A percentile compares a stretch with the other conserved stretches of the same genome.
phyloP scores from a whole-genome alignment of 768 basidiomycete species.

The Phaeolepiota aurea region DNA sequence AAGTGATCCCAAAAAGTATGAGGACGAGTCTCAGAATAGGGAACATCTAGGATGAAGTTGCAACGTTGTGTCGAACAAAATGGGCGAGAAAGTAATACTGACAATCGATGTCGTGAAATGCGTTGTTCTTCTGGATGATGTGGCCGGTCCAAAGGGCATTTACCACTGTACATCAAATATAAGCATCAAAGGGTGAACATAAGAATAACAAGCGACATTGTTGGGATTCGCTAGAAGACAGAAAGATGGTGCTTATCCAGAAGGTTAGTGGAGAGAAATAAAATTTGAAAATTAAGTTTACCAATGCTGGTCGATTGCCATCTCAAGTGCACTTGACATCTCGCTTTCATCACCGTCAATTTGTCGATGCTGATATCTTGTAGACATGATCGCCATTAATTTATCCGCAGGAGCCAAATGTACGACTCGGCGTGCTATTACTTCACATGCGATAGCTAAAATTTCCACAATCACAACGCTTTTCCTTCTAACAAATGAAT shows the following conservation, averaged over 20 bases:
- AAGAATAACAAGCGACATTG: slow-evolving; percentile 62
- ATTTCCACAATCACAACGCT: background rate
- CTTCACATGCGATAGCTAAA: slow-evolving; percentile 75
- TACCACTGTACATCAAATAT: slow-evolving; percentile 73
- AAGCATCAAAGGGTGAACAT: slow-evolving; percentile 77
- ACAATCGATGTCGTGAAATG: slow-evolving; percentile 75
- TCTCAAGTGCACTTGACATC: slow-evolving; percentile 71
- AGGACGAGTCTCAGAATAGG: slow-evolving; percentile 48
- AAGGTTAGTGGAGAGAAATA: no score
- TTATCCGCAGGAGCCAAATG: slow-evolving; percentile 60
- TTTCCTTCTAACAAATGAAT: slow-evolving; percentile 1
- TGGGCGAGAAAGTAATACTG: slow-evolving; percentile 10
- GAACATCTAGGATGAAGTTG: slow-evolving; percentile 45
- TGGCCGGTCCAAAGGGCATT: slow-evolving; percentile 78
- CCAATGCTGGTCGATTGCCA: slow-evolving; percentile 92
- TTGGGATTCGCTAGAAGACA: background rate
- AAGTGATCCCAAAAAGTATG: slow-evolving; percentile 61
- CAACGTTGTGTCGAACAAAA: background rate
- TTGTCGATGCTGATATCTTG: slow-evolving; percentile 64
- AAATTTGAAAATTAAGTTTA: slow-evolving; percentile 17
- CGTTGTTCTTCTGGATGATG: slow-evolving; percentile 71
- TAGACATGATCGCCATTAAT: slow-evolving; percentile 66
- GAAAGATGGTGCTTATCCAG: background rate
- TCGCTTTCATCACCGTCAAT: slow-evolving; percentile 71
- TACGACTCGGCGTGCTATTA: slow-evolving; percentile 72